Evolutionary conservation across 139 green algal species (phyloP).

Genomic region (Trebouxia sp.): DNA sequence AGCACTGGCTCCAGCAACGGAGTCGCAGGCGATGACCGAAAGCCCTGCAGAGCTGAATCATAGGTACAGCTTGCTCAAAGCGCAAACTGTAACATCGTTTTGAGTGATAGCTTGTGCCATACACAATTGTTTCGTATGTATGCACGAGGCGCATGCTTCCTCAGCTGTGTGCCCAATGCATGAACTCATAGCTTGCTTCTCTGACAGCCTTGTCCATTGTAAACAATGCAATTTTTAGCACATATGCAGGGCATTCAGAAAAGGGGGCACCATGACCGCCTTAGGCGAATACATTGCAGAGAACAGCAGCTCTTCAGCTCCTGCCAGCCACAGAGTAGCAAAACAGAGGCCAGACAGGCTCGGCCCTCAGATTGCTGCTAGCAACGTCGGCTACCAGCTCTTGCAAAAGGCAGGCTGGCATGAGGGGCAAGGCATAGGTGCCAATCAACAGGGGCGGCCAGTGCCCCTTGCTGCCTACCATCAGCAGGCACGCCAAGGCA

Average conservation of each 20-base stretch:
- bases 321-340: neutral
- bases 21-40: neutral
- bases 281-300: slow-evolving; percentile 12
- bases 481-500: slow-evolving; percentile 40
- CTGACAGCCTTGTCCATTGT: no score
- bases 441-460: slow-evolving; percentile 46
- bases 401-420: slow-evolving; percentile 60
- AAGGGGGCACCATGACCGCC: neutral
- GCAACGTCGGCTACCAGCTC: slow-evolving; percentile 35
- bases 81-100: no score
- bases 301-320: neutral
- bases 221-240: no score
- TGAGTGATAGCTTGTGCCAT: no score
- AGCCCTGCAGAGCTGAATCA: no score
- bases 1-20: neutral
- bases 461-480: slow-evolving; percentile 37
- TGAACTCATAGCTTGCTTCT: no score
- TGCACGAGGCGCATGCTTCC: no score
- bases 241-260: neutral
- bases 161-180: no score
- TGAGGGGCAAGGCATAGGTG: slow-evolving; percentile 53
- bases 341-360: neutral
- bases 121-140: no score
- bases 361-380: neutral
- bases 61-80: no score